Evolutionary conservation across 176 grass and related monocot species (phyloP).

Genomic region (Musa schizocarpa): DNA sequence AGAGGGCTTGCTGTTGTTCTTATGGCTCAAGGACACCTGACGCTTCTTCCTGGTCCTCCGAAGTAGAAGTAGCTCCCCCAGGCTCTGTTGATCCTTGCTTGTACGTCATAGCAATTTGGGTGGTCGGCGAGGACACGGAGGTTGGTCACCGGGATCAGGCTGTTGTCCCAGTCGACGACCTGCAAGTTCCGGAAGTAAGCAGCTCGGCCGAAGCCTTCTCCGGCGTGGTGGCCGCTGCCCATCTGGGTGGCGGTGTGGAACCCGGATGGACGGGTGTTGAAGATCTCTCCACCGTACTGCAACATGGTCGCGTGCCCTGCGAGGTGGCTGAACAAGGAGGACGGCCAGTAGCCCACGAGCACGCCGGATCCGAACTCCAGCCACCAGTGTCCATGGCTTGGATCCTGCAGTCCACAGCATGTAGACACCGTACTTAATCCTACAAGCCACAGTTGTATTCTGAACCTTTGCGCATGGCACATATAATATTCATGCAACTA

Average conservation of each 20-base stretch:
- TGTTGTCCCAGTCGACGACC: background rate
- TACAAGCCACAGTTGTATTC: too few relatives aligned
- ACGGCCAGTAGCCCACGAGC: constrained; percentile 6
- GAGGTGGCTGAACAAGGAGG: background rate
- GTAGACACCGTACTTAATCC: too few relatives aligned
- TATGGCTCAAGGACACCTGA: background rate
- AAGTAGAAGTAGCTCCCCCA: constrained; percentile 3
- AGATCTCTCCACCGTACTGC: constrained; percentile 5
- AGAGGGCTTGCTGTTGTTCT: too few relatives aligned
- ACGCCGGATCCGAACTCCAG: background rate
- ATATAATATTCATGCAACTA: too few relatives aligned
- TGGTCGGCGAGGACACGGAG: background rate
- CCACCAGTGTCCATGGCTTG: constrained; percentile 6
- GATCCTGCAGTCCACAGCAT: constrained; percentile 4
- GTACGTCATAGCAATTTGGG: background rate
- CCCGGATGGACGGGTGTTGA: background rate
- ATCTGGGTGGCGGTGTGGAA: constrained; percentile 2
- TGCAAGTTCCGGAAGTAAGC: background rate
- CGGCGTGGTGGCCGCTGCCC: constrained; percentile 11
- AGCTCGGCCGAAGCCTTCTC: background rate
- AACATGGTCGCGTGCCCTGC: background rate
- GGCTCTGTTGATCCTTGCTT: background rate
- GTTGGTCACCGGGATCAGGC: background rate
- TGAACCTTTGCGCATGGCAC: too few relatives aligned
- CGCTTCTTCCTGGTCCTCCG: constrained; percentile 1